These are phyloP conservation scores for Colletotrichum godetiae DNA, from an alignment of 2,329 filamentous ascomycete species.

Conservation along the genomic window DNA sequence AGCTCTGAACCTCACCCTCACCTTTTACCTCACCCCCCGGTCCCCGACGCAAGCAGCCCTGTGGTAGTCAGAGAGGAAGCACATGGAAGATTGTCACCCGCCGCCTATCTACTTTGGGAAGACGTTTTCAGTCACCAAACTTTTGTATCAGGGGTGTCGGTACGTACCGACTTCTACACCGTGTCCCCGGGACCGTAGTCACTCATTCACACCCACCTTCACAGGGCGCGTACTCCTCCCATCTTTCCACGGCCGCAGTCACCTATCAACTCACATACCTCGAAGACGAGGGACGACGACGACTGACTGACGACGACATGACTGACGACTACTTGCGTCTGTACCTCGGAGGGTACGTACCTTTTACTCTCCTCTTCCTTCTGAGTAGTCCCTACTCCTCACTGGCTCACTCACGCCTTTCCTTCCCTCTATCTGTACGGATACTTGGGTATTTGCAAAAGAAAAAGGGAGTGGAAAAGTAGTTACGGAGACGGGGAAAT, in stretches of 20 bases:
- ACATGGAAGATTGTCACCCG: slow-evolving; percentile 10
- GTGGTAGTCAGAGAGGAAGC: slow-evolving; percentile 1
- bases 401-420: background rate
- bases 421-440: background rate
- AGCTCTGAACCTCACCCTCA: background rate
- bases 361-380: background rate
- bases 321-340: background rate
- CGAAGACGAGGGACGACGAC: background rate
- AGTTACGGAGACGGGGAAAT: too few relatives aligned
- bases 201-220: background rate
- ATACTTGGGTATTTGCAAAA: background rate
- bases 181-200: background rate
- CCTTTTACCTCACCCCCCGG: background rate
- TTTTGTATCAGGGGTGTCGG: background rate
- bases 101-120: slow-evolving; percentile 6
- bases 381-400: background rate
- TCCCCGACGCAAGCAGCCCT: background rate
- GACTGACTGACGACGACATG: background rate
- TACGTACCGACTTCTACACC: slow-evolving; percentile 13
- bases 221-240: slow-evolving; percentile 12
- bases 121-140: background rate
- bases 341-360: background rate
- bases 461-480: background rate
- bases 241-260: slow-evolving; percentile 4
- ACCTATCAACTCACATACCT: slow-evolving; percentile 15